Evolutionary conservation across 768 basidiomycete genomes (phyloP).

Genomic region (Coprinellus micaceus): DNA sequence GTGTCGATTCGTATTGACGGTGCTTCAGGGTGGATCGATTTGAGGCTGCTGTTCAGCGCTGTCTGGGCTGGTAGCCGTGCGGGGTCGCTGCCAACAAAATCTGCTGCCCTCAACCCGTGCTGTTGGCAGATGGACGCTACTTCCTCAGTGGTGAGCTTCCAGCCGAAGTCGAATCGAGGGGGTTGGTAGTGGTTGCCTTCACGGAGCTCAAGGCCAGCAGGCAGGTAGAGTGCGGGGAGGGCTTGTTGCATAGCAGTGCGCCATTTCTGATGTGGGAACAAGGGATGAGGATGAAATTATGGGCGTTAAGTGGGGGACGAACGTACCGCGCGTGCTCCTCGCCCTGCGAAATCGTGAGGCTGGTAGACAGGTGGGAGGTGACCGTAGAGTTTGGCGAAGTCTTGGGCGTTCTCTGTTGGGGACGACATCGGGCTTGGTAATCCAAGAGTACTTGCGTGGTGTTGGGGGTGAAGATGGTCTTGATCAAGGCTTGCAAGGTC

Average conservation of each 20-base stretch:
- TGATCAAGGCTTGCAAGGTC: not conserved
- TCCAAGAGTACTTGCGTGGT: not conserved
- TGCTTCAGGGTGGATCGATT: not conserved
- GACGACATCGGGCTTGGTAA: not conserved
- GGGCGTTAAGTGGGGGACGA: not conserved
- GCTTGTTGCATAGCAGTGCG: not conserved
- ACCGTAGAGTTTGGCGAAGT: constrained; percentile 1
- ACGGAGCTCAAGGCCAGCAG: not conserved
- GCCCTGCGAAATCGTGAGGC: constrained; percentile 1
- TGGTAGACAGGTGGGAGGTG: not conserved
- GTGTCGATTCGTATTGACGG: not conserved
- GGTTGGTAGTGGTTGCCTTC: constrained; percentile 2
- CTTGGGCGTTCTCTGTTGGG: not conserved
- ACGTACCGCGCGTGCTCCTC: not conserved
- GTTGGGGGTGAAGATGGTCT: not conserved
- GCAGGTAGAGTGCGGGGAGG: not conserved
- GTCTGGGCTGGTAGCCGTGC: not conserved
- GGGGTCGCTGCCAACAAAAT: not conserved
- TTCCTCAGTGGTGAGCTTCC: not conserved
- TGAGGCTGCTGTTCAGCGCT: not conserved
- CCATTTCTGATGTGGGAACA: not conserved
- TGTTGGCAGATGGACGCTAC: not conserved
- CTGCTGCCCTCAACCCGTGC: not conserved
- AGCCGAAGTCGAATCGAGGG: constrained; percentile 2
- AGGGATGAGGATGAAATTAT: not conserved